phyloP scores from a whole-genome alignment of 257 asterid genomes.

The Knoxia roxburghii region DNA sequence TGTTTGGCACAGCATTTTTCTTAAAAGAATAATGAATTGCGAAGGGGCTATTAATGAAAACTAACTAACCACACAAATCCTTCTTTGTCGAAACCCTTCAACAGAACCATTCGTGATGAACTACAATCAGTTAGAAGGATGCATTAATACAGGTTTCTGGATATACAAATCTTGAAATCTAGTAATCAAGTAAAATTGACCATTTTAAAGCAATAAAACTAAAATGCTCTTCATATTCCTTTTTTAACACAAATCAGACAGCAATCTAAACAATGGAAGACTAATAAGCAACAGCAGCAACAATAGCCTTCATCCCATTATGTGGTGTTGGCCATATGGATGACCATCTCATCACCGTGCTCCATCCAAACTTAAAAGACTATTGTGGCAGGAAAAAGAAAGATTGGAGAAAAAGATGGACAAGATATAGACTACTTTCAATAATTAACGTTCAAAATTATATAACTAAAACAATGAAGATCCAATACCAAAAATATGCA shows the following conservation, averaged over 20 bases:
- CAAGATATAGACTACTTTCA: not conserved
- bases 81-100: constrained; percentile 38
- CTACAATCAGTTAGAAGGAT: constrained; percentile 22
- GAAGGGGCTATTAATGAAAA: not conserved
- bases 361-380: not conserved
- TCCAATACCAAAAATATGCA: not conserved
- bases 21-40: not conserved
- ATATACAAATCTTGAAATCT: not conserved
- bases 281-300: no score
- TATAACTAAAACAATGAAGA: no score
- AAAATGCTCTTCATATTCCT: not conserved
- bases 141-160: not conserved
- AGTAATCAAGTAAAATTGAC: not conserved
- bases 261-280: no score
- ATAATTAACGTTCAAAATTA: not conserved
- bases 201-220: not conserved
- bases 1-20: no score
- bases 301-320: no score
- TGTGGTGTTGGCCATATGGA: no score
- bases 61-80: constrained; percentile 51
- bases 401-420: not conserved
- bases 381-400: not conserved
- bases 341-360: no score
- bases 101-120: constrained; percentile 43
- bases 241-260: not conserved